These are phyloP conservation scores for Penicillium sp. DNA, from an alignment of 2,329 filamentous ascomycete species.

Conservation along the genomic window DNA sequence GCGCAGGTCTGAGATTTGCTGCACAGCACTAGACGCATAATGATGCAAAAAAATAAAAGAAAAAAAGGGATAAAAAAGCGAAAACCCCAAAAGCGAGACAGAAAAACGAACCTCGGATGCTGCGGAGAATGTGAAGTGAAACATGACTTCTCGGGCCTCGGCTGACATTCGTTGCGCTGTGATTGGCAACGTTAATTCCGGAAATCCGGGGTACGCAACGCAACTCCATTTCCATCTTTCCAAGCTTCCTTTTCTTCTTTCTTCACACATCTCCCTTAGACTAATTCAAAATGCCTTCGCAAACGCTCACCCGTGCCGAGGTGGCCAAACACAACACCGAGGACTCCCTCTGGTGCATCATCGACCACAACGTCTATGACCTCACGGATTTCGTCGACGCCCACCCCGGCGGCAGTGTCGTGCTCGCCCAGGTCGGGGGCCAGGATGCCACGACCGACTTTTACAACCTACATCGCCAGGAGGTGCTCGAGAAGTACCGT, in stretches of 20 bases:
- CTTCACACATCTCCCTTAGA: neutral
- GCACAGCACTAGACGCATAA: too few species aligned
- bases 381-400: constrained; percentile 80
- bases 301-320: constrained; percentile 51
- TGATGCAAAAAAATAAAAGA: too few species aligned
- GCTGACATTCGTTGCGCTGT: constrained; percentile 13
- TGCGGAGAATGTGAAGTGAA: neutral
- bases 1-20: too few species aligned
- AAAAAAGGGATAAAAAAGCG: too few species aligned
- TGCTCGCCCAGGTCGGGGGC: constrained; percentile 77
- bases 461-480: constrained; percentile 89
- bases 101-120: neutral
- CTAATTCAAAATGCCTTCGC: constrained; percentile 15
- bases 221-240: neutral
- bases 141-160: constrained; percentile 16
- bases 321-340: constrained; percentile 74
- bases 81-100: too few species aligned
- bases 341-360: constrained; percentile 76
- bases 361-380: constrained; percentile 86
- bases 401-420: constrained; percentile 77
- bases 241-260: neutral
- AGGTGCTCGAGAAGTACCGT: constrained; percentile 79
- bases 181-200: constrained; percentile 10
- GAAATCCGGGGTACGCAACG: constrained; percentile 14
- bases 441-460: constrained; percentile 78